A percentile compares a stretch with the other conserved stretches of the same genome.
Evolutionary conservation across 2,329 filamentous ascomycete species (phyloP).

Genomic region (Cladophialophora bantiana): DNA sequence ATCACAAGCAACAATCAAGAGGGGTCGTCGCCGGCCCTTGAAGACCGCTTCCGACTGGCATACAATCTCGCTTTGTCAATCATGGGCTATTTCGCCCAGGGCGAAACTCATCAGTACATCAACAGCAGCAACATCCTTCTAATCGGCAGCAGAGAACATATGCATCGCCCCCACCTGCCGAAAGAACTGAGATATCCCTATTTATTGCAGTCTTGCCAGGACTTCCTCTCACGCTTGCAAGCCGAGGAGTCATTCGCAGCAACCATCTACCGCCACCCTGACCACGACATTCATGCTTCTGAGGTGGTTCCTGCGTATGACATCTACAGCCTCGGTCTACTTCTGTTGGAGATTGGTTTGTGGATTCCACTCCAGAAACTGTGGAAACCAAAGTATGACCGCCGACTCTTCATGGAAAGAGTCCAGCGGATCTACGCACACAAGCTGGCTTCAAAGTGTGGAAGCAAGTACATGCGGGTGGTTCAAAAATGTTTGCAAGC

Average conservation of each 20-base stretch:
- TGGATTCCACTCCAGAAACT: constrained; percentile 68
- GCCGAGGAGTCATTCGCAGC: constrained; percentile 52
- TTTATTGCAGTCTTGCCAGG: constrained; percentile 39
- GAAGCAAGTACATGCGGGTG: constrained; percentile 67
- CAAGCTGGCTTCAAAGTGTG: constrained; percentile 68
- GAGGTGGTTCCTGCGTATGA: constrained; percentile 54
- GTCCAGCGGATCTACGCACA: constrained; percentile 69
- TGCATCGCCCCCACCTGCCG: constrained; percentile 43
- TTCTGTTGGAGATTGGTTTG: constrained; percentile 68
- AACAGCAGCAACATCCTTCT: constrained; percentile 71
- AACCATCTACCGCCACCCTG: constrained; percentile 68
- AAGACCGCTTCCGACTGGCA: constrained; percentile 68
- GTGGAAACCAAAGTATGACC: constrained; percentile 70
- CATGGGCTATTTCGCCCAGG: constrained; percentile 63
- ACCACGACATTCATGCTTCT: constrained; percentile 41
- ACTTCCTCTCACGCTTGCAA: constrained; percentile 36
- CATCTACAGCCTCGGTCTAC: constrained; percentile 67
- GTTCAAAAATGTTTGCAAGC: constrained; percentile 68
- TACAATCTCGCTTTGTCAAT: constrained; percentile 65
- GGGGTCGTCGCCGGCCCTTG: constrained; percentile 55
- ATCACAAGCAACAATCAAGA: constrained; percentile 45
- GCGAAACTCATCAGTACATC: constrained; percentile 67
- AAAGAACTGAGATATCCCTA: constrained; percentile 43
- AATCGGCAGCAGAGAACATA: constrained; percentile 47
- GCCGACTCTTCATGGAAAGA: constrained; percentile 67